phyloP scores from a whole-genome alignment of 306 rosid genomes.

The Canavalia ensiformis region DNA sequence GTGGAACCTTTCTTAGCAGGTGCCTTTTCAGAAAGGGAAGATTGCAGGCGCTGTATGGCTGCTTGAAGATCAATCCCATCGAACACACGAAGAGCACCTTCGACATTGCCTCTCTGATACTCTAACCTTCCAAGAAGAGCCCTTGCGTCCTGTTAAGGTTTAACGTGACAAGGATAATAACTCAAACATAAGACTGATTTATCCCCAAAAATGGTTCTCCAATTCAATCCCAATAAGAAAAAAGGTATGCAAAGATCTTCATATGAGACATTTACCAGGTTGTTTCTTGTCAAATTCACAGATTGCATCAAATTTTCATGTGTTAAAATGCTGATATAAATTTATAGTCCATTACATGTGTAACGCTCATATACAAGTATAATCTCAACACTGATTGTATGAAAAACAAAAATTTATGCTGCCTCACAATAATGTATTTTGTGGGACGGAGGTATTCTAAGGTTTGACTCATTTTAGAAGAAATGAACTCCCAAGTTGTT shows the following conservation, averaged over 20 bases:
- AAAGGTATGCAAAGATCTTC: background rate
- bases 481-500: background rate
- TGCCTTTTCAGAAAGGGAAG: constrained; percentile 70
- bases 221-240: constrained; percentile 28
- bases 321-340: too few relatives aligned
- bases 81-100: constrained; percentile 85
- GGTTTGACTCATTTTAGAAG: background rate
- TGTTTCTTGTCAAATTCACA: background rate
- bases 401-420: background rate
- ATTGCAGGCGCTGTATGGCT: constrained; percentile 80
- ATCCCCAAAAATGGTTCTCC: background rate
- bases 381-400: background rate
- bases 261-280: background rate
- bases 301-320: background rate
- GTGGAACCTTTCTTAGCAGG: constrained; percentile 63
- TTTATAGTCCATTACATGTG: background rate
- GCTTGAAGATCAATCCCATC: constrained; percentile 92
- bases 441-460: background rate
- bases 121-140: constrained; percentile 94
- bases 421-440: background rate
- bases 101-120: constrained; percentile 92
- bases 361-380: background rate
- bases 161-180: constrained; percentile 30
- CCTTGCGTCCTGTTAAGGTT: constrained; percentile 82
- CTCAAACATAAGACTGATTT: constrained; percentile 9